Evolutionary conservation across 2,329 filamentous ascomycete genomes (phyloP), one percentile per base, ranked within the genome.

Genomic region (Corynespora cassiicola): DNA sequence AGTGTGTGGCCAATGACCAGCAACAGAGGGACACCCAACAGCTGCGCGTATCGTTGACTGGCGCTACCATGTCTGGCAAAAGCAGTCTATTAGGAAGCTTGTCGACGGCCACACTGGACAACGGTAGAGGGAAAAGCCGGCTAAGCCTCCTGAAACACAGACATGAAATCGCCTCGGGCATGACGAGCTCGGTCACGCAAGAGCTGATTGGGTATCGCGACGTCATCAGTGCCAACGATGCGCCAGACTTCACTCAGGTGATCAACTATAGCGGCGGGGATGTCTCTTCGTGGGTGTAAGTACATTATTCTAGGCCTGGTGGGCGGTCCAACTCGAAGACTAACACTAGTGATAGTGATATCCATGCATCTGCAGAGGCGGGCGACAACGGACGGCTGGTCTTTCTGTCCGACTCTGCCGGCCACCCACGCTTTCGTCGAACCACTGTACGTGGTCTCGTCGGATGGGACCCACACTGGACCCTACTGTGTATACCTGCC

Each of bases 391-490:
- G 86, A 3, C 84, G 91, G 14, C 71, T 99, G 3, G 89, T 94
- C 5, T 91, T 96, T 52, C 75, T 97, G 6, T 89, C 90, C 1
- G 94, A 99, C 68, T 95, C 92, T 29, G 92, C 92, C 11, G 94
- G 94, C 0, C 88, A 95, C 50, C 86, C 91, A 23, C 84, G 90
- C 28, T 99, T 94, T 67, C 82, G 90, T 31, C 85, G 94, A 39
- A 97, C 92, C 5, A 92, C 90, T 2, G 76, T 97, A 36, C 82
- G 92, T 43, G 90, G 91, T 1, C 75, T 99, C n/a, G 80, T 99
- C 48, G 94, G 91, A 29, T 97, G 94, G 91, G 88, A 88, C 23
- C 94, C 94, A 7, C 90, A 97, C 63, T 99, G 94, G 86, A 90
- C 88, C 1, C 68, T 96, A 15, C 77, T 97, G 2, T 96, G 95